phyloP scores from a whole-genome alignment of 2,329 filamentous ascomycete genomes.

The Penicillium sp. region DNA sequence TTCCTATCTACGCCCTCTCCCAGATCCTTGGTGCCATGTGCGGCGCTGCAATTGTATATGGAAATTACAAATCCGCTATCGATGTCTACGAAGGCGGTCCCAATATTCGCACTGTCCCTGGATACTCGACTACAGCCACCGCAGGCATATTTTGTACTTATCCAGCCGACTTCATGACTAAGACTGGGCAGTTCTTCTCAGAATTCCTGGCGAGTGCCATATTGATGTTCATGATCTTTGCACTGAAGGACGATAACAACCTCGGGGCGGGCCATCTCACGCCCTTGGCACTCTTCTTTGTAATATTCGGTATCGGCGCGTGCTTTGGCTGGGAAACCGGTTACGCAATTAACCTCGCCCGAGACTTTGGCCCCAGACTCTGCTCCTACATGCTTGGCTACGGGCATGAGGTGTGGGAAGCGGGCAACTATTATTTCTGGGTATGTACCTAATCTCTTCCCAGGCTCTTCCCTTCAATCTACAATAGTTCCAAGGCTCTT shows the following conservation, averaged over 20 bases:
- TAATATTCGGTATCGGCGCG: slow-evolving; percentile 71
- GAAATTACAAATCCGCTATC: slow-evolving; percentile 65
- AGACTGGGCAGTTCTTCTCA: slow-evolving; percentile 67
- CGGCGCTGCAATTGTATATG: slow-evolving; percentile 61
- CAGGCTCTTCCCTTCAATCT: neutral
- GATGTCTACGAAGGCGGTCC: slow-evolving; percentile 61
- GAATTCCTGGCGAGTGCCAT: slow-evolving; percentile 68
- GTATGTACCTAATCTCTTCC: slow-evolving; percentile 36
- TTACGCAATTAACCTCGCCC: slow-evolving; percentile 71
- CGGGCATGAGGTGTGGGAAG: slow-evolving; percentile 64
- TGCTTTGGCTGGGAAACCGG: slow-evolving; percentile 76
- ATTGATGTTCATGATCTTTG: slow-evolving; percentile 71
- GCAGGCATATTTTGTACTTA: slow-evolving; percentile 74
- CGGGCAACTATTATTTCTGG: slow-evolving; percentile 72
- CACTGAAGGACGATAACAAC: slow-evolving; percentile 54
- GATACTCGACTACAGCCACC: slow-evolving; percentile 57
- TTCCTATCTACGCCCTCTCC: slow-evolving; percentile 66
- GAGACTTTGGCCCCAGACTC: slow-evolving; percentile 69
- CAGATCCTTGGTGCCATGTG: slow-evolving; percentile 68
- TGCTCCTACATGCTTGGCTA: slow-evolving; percentile 69
- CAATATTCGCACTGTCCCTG: slow-evolving; percentile 61
- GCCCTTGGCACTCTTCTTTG: slow-evolving; percentile 66
- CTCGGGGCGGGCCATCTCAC: slow-evolving; percentile 57
- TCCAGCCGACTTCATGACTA: slow-evolving; percentile 61
- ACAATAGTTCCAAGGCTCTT: neutral